Conservation (phyloP, 2,329 filamentous ascomycete genomes). For the Ascomycota sp. region DNA sequence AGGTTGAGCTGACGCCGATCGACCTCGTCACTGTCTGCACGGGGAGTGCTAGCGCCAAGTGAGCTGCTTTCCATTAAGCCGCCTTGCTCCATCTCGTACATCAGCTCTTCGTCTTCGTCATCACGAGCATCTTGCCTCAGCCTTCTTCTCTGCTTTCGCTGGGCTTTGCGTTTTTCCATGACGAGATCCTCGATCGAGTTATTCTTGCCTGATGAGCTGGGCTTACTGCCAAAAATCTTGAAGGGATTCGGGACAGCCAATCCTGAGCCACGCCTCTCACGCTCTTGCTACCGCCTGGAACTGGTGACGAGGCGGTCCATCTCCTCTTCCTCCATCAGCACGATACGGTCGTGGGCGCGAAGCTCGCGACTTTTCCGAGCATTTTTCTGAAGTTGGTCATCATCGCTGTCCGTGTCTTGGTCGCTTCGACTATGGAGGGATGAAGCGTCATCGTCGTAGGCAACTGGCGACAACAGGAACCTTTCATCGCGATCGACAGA, state of each 20-base stretch:
- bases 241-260: constrained; percentile 30
- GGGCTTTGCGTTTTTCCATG: constrained; percentile 25
- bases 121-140: constrained; percentile 31
- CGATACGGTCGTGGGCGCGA: constrained; percentile 45
- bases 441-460: constrained; percentile 48
- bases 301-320: constrained; percentile 37
- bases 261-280: constrained; percentile 27
- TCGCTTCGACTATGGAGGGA: constrained; percentile 48
- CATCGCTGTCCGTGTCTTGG: constrained; percentile 58
- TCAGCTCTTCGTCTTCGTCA: constrained; percentile 53
- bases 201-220: constrained; percentile 17
- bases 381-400: constrained; percentile 45
- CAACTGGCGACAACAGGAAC: constrained; percentile 39
- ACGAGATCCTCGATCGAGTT: constrained; percentile 25
- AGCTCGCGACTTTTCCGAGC: constrained; percentile 51
- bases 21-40: constrained; percentile 37
- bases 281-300: constrained; percentile 26
- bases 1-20: constrained; percentile 31
- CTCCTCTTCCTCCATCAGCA: constrained; percentile 60
- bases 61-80: constrained; percentile 45
- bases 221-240: constrained; percentile 19
- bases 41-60: constrained; percentile 40
- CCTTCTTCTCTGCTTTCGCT: constrained; percentile 30
- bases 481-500: constrained; percentile 9
- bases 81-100: constrained; percentile 85